Conservation (phyloP, 768 basidiomycete genomes). For the Royoungia palumana region DNA sequence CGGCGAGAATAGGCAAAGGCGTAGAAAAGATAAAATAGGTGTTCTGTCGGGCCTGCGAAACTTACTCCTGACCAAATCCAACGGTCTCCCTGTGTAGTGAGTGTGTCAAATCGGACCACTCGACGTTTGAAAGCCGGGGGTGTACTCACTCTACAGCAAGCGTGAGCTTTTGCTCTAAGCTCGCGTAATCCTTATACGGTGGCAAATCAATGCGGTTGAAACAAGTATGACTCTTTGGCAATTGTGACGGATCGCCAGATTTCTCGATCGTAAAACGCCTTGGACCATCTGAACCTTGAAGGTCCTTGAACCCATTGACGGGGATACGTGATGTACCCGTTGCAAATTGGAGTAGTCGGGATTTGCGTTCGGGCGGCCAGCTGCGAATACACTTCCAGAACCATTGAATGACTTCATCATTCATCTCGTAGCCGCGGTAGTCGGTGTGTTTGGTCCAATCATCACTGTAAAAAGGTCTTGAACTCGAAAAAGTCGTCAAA, state of each 20-base stretch:
- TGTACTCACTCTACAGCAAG: conserved; percentile 84
- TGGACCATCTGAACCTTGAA: conserved; percentile 97
- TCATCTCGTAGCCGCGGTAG: conserved; percentile 94
- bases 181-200: conserved; percentile 95
- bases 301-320: conserved; percentile 97
- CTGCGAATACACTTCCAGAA: conserved; percentile 99
- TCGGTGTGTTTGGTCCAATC: conserved; percentile 99
- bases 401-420: conserved; percentile 97
- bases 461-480: conserved; percentile 47
- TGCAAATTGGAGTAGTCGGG: conserved; percentile 91
- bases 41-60: conserved; percentile 1
- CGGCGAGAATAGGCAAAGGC: not conserved
- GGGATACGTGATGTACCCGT: conserved; percentile 97
- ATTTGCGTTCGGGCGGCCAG: conserved; percentile 99
- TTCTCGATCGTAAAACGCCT: conserved; percentile 98
- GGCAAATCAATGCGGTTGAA: conserved; percentile 97
- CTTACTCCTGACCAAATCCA: conserved; percentile 89
- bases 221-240: conserved; percentile 96
- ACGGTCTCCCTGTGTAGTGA: conserved; percentile 70
- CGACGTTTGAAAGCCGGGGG: not conserved
- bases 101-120: conserved; percentile 14
- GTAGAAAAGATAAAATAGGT: conserved; percentile 13
- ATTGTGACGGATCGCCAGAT: conserved; percentile 91
- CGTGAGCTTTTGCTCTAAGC: conserved; percentile 91
- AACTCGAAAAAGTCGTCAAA: not conserved